Base-by-base conservation (phyloP, 129 eudicot species). In the Oenanthe sinensis region DNA sequence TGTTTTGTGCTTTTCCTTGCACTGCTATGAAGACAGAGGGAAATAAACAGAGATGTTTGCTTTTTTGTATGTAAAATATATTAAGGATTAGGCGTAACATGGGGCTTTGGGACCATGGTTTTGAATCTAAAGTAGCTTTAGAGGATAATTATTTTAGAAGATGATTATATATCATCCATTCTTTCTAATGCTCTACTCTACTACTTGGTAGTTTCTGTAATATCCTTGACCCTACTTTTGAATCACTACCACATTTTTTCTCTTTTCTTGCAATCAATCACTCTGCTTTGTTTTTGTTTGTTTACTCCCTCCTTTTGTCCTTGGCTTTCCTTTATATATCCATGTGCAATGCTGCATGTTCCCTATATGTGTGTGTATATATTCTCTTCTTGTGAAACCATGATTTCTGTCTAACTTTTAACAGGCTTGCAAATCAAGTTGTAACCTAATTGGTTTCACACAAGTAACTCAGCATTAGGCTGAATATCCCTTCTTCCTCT, bases 101-200 rank as follows among this genome's bases (percentile, higher is more conserved):
- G 17, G 45, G 30, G 68, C 36, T 71, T 70, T 60, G 76, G 74
- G 68, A 62, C 30, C 77, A 81, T 82, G 79, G 72, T 52, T 83
- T 93, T 90, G 88, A 84, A 86, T 83, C 81, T 78, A 86, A 87
- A 87, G 86, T 84, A 86, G 92, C 84, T 89, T 89, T 89, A 80
- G 70, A 82, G 82, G 62, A 85, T 83, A 81, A 88, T 88, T 70
- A 73, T 82, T 86, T 83, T 85, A 78, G 80, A 60, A 8, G 68
- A 60, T 60, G 68, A 24, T 60, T 60, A 58, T 65, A 12, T 0
- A 67, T 67, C 72, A 67, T 67, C 72, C 43, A 67, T 26, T 67
- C 68, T n/a, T 67, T 67, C 1, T 60, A 26, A 7, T 30, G 40
- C 10, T 67, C 19, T 67, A 13, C 42, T 67, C 36, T 33, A 33